A percentile compares a stretch with the other conserved stretches of the same genome.
Evolutionary conservation across 805 yeast genomes (phyloP).

Genomic region (Saccharomycodes ludwigii): DNA sequence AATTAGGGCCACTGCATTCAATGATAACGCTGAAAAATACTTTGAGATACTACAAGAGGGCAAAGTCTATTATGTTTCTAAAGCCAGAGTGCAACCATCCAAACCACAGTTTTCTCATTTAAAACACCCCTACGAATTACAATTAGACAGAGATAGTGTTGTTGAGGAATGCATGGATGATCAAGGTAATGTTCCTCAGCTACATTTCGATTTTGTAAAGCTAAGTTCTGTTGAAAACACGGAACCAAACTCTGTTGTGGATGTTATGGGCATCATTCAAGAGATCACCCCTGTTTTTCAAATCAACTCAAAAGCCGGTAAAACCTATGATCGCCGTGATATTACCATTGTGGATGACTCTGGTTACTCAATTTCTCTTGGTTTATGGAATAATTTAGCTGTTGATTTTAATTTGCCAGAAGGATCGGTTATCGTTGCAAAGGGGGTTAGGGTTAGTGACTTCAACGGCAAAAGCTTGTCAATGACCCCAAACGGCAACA

Average conservation of each 20-base stretch:
- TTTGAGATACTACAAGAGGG: conserved; percentile 76
- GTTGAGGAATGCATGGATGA: conserved; percentile 56
- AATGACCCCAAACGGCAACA: conserved; percentile 63
- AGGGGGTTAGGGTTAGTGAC: conserved; percentile 82
- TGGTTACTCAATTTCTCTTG: conserved; percentile 60
- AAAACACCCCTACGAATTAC: conserved; percentile 79
- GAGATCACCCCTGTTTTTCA: conserved; percentile 64
- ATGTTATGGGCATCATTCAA: conserved; percentile 78
- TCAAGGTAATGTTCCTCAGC: conserved; percentile 56
- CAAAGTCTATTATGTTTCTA: conserved; percentile 72
- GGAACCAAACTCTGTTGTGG: conserved; percentile 64
- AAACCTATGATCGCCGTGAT: conserved; percentile 87
- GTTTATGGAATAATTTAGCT: conserved; percentile 87
- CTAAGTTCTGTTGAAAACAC: conserved; percentile 52
- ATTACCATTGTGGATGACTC: conserved; percentile 77
- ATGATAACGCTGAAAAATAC: conserved; percentile 70
- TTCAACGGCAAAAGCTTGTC: conserved; percentile 80
- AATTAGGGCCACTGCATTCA: conserved; percentile 90
- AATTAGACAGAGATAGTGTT: conserved; percentile 65
- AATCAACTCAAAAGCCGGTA: conserved; percentile 81
- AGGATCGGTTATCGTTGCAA: conserved; percentile 82
- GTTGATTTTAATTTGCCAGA: conserved; percentile 57
- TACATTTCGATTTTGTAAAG: conserved; percentile 64
- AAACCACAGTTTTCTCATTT: conserved; percentile 78
- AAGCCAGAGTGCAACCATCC: conserved; percentile 69